Percentiles rank a stretch among this genome's conserved stretches.
phyloP scores from a whole-genome alignment of 768 basidiomycete genomes.

The Trametes cinnabarina region DNA sequence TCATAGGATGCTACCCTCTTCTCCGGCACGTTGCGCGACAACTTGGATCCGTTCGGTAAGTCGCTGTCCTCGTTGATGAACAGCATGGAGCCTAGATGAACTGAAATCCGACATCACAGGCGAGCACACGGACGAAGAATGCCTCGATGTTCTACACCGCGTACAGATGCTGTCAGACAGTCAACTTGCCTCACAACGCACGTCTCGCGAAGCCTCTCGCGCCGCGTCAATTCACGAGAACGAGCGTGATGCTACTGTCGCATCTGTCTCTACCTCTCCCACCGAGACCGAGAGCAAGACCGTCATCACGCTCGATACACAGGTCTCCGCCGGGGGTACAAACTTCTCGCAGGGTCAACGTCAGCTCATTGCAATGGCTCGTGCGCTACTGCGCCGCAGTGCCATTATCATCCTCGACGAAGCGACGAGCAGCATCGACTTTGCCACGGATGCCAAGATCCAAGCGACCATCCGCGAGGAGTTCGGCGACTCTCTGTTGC shows the following conservation, averaged over 20 bases:
- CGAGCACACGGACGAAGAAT: constrained; percentile 78
- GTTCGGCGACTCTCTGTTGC: constrained; percentile 68
- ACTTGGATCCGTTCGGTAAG: constrained; percentile 69
- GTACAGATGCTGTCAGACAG: constrained; percentile 71
- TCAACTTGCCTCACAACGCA: constrained; percentile 45
- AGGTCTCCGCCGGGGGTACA: constrained; percentile 80
- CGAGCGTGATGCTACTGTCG: constrained; percentile 38
- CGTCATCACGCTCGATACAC: constrained; percentile 65
- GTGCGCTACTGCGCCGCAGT: constrained; percentile 70
- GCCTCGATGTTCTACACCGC: constrained; percentile 74
- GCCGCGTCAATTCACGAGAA: constrained; percentile 44
- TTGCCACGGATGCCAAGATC: constrained; percentile 87
- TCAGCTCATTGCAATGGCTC: constrained; percentile 84
- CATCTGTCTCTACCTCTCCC: constrained; percentile 25
- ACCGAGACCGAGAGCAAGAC: constrained; percentile 60
- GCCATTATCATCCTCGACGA: constrained; percentile 78
- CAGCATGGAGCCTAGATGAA: too few relatives aligned
- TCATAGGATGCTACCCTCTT: constrained; percentile 66
- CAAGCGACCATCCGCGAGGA: constrained; percentile 86
- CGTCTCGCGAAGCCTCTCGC: constrained; percentile 49
- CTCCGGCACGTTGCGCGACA: constrained; percentile 75
- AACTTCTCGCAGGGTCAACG: constrained; percentile 94
- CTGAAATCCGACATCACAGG: constrained; percentile 38
- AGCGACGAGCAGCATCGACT: constrained; percentile 84
- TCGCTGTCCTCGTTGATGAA: too few relatives aligned